Evolutionary conservation across 352 stramenopile species (phyloP).

Genomic region (Halophytophthora polymorphica): DNA sequence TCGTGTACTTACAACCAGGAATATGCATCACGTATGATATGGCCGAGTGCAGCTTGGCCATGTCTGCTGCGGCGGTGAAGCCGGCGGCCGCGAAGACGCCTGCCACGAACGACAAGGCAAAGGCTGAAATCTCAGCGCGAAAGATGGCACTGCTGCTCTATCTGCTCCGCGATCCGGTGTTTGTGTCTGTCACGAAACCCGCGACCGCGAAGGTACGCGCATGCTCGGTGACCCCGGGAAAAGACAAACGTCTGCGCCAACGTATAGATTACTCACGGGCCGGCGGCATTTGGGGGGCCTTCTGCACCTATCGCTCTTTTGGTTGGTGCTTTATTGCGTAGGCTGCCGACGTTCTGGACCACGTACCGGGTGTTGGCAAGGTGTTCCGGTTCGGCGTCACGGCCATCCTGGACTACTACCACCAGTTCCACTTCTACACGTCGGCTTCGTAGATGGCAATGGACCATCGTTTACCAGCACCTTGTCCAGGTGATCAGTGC

Average conservation of each 20-base stretch:
- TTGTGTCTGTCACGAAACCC: conserved; percentile 63
- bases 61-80: conserved; percentile 55
- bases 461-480: too few species aligned
- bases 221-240: neutral
- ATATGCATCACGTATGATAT: neutral
- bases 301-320: neutral
- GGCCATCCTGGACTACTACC: conserved; percentile 80
- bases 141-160: conserved; percentile 87
- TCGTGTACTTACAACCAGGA: conserved; percentile 2
- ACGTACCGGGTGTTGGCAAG: conserved; percentile 67
- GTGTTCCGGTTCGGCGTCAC: conserved; percentile 66
- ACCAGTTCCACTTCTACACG: conserved; percentile 88
- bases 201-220: conserved; percentile 50
- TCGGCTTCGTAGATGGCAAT: conserved; percentile 62
- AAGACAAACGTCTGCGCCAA: neutral
- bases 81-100: conserved; percentile 26
- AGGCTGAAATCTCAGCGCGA: conserved; percentile 54
- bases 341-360: conserved; percentile 56
- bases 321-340: conserved; percentile 12
- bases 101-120: conserved; percentile 34
- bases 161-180: conserved; percentile 79
- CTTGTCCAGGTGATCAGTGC: neutral
- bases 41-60: conserved; percentile 47
- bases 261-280: neutral
- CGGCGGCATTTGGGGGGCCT: too few species aligned